Conservation (phyloP, 192 early-diverging fungal genomes). For the Coemansia sp. region DNA sequence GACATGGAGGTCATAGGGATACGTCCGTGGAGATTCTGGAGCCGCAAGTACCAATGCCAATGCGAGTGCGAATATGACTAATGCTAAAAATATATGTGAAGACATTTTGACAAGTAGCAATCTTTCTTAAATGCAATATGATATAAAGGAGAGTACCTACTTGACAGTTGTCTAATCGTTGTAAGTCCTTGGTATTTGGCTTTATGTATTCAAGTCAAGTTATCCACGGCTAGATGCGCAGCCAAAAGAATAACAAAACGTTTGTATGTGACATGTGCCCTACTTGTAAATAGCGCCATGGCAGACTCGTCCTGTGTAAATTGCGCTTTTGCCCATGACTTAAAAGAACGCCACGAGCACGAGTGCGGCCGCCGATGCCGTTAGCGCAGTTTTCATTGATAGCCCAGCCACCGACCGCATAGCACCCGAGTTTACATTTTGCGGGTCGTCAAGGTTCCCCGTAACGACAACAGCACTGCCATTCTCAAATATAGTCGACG, state of each 20-base stretch:
- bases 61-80: background rate
- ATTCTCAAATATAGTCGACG: constrained; percentile 37
- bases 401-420: background rate
- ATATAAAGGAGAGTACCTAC: background rate
- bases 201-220: background rate
- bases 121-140: background rate
- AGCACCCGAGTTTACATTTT: constrained; percentile 2
- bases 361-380: background rate
- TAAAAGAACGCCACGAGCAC: constrained; percentile 7
- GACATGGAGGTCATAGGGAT: constrained; percentile 35
- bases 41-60: background rate
- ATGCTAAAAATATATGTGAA: background rate
- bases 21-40: constrained; percentile 21
- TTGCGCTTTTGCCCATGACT: background rate
- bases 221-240: background rate
- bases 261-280: background rate
- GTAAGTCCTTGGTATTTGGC: background rate
- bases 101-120: background rate
- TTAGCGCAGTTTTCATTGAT: background rate
- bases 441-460: constrained; percentile 8
- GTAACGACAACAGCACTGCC: constrained; percentile 41
- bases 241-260: background rate
- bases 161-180: background rate
- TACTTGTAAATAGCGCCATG: background rate
- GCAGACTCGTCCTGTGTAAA: background rate